A percentile compares a stretch with the other conserved stretches of the same genome.
phyloP scores from a whole-genome alignment of 176 grass and related monocot species.

The Lolium multiflorum region DNA sequence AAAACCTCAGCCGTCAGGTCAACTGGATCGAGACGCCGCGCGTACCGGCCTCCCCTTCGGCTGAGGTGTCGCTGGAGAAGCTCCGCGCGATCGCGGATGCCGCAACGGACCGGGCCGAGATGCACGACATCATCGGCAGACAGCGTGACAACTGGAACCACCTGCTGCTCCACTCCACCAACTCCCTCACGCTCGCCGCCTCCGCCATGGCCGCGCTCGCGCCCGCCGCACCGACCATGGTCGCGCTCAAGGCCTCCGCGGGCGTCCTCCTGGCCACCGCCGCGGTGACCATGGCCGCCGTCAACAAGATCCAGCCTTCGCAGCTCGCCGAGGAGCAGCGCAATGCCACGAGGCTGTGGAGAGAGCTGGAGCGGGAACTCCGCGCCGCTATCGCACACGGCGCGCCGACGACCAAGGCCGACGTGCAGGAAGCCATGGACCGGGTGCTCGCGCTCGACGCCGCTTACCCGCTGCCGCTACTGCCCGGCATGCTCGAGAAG shows the following conservation, averaged over 20 bases:
- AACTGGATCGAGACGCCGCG: slow-evolving; percentile 2
- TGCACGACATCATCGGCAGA: slow-evolving; percentile 71
- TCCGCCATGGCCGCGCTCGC: not conserved
- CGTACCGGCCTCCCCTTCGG: not conserved
- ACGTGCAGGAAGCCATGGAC: slow-evolving; percentile 41
- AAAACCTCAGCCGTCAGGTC: not conserved
- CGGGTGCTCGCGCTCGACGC: not conserved
- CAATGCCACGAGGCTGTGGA: slow-evolving; percentile 58
- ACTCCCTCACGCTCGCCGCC: slow-evolving; percentile 13
- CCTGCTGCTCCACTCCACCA: slow-evolving; percentile 49
- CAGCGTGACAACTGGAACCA: slow-evolving; percentile 82
- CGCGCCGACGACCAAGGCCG: not conserved
- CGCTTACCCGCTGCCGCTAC: not conserved
- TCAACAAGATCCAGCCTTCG: slow-evolving; percentile 69
- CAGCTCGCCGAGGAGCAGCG: slow-evolving; percentile 79
- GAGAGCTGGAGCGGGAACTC: slow-evolving; percentile 48
- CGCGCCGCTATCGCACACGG: slow-evolving; percentile 24
- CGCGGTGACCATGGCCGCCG: slow-evolving; percentile 43
- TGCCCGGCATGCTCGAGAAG: slow-evolving; percentile 46
- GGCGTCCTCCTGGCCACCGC: slow-evolving; percentile 38
- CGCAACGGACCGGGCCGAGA: slow-evolving; percentile 52
- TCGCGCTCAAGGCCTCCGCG: not conserved
- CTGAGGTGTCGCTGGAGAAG: not conserved
- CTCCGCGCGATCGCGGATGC: slow-evolving; percentile 56
- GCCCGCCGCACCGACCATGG: not conserved